Base-by-base conservation (phyloP, 805 yeast genomes). In the Candida jianshihensis region DNA sequence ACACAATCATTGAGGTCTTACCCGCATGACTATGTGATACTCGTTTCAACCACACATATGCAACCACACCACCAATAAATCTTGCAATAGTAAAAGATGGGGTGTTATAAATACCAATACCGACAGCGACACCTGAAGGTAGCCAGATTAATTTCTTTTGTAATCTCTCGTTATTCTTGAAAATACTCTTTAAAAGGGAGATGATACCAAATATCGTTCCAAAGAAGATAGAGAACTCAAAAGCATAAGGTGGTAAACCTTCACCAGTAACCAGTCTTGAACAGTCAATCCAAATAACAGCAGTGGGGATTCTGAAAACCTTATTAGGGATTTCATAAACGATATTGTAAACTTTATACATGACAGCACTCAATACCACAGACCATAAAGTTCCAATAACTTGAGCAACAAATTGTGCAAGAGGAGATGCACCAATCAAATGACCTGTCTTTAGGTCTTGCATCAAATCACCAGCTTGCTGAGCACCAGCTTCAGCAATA, bases 391-490 rank as follows among this genome's bases (percentile, higher is more conserved):
- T 84, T 0, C 98, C 98, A 28, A 88, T 72, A 12, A 88, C 46
- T 60, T 92, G 97, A 0, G 97, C 97, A 16, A 77, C 54, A 49
- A 92, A 89, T 59, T 92, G 98, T 4, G 95, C 95, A 42, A 71
- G 73, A 14, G 96, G 96, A 0, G 95, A 83, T 0, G 97, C 97
- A 13, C 95, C 95, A 2, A 90, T 53, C 36, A 90, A 59, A 59
- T 85, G 90, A 0, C 97, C 97, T 0, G 98, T 89, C 57, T 92
- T 92, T 48, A 90, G 67, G 61, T 92, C 97, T 63, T 90, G 98
- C 95, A 92, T 85, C 53, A 90, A 67, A 60, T 90, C 98, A 21
- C 98, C 97, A 2, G 97, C 97, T 61, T 90, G 98, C 62, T 92
- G 97, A 3, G 98, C 96, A 8, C 97, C 97, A 0, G 97, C 97